Base-by-base conservation (phyloP, 495 filamentous ascomycete species). In the Rhypophila decipiens region DNA sequence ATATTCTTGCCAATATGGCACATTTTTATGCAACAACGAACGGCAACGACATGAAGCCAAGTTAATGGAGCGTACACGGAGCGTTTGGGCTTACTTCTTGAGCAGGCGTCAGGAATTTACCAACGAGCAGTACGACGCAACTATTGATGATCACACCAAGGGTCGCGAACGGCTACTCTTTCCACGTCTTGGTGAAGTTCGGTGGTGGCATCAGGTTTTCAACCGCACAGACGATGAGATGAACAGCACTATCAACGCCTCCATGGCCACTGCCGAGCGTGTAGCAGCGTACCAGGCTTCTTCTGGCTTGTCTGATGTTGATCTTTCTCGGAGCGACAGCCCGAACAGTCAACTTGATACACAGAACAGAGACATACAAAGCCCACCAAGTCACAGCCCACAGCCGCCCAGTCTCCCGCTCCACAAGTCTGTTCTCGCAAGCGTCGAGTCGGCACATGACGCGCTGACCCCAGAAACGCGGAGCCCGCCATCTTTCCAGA, bases 61-160 rank as follows among this genome's bases (percentile, higher is more conserved):
- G 2, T 84, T 88, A 0, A 71, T 74, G 23, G 79, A 86, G 49
- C 78, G 80, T 18, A 95, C 89, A n/a, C 71, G 85, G 18, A 91
- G 86, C 47, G 94, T 96, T 2, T 99, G 94, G 93, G 83, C 88
- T 48, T 96, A 97, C 65, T 97, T 99, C 69, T 70, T 96, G 17
- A 77, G 84, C 11, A 75, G 88, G 2, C 77, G 77, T 24, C 72
- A 77, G 17, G 84, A 93, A 60, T 99, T 96, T 61, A 71, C 79
- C 10, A 97, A 95, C 57, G 72, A 75, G 0, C 72, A 85, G 9
- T 99, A 94, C 58, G 86, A 91, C 47, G 63, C 82, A 1, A 74
- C 71, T 0, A 74, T 94, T 29, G 87, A 97, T 50, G 89, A 95
- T 47, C 67, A 76, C 37, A 75, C 84, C 44, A 80, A 83, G 29